Conservation (phyloP, 805 yeast genomes). For the Suhomyces sp. region DNA sequence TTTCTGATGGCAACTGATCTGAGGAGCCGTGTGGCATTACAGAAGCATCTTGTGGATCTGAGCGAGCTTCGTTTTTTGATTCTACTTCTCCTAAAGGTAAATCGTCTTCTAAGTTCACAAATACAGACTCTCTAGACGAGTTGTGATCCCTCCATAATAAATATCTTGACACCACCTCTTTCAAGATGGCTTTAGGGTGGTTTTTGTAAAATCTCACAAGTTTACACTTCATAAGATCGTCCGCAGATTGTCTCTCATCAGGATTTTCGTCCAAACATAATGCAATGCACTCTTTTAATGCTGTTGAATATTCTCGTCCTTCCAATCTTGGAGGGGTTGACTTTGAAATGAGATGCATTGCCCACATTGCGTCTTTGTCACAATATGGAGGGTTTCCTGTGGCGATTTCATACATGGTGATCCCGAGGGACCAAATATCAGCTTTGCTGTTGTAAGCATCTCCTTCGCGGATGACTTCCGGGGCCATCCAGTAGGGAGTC, state of each 20-base stretch:
- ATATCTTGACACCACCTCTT: slow-evolving; percentile 74
- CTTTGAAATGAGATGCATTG: slow-evolving; percentile 89
- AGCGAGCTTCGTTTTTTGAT: neutral
- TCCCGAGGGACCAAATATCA: slow-evolving; percentile 97
- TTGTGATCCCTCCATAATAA: slow-evolving; percentile 72
- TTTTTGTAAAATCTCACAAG: slow-evolving; percentile 65
- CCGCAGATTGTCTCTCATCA: slow-evolving; percentile 82
- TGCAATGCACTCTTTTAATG: slow-evolving; percentile 85
- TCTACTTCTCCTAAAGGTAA: too few relatives aligned
- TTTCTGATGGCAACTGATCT: neutral
- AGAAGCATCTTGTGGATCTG: neutral
- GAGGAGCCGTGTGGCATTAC: neutral
- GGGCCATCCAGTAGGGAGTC: slow-evolving; percentile 99
- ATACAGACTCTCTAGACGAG: slow-evolving; percentile 53
- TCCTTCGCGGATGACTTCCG: slow-evolving; percentile 94
- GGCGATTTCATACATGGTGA: slow-evolving; percentile 89
- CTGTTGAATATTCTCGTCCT: slow-evolving; percentile 76
- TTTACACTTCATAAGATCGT: slow-evolving; percentile 72
- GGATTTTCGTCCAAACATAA: slow-evolving; percentile 93
- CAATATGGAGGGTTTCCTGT: slow-evolving; percentile 98
- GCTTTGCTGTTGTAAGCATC: slow-evolving; percentile 86
- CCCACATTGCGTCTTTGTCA: slow-evolving; percentile 91
- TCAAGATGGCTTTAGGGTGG: slow-evolving; percentile 57
- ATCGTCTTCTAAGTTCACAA: slow-evolving; percentile 20
- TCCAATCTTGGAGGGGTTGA: slow-evolving; percentile 94